A percentile compares a stretch with the other conserved stretches of the same genome.
phyloP scores from a whole-genome alignment of 306 rosid genomes.

The Hylodesmum podocarpum region DNA sequence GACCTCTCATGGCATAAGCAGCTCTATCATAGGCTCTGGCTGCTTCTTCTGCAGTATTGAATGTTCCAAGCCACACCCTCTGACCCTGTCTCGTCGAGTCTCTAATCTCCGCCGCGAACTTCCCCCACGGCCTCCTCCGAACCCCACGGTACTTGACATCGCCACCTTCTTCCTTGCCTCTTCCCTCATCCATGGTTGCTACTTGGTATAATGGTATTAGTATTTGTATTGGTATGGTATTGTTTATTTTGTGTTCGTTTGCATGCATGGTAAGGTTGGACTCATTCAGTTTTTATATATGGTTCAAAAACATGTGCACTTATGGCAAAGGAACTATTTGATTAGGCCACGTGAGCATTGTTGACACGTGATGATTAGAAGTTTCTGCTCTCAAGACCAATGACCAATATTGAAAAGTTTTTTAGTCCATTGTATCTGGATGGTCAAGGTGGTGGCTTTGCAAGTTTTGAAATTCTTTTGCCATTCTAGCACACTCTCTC shows the following conservation, averaged over 20 bases:
- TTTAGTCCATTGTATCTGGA: constrained; percentile 60
- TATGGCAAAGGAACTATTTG: background rate
- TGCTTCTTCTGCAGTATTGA: constrained; percentile 88
- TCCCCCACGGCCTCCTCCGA: constrained; percentile 85
- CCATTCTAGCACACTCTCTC: background rate
- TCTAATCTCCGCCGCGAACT: constrained; percentile 90
- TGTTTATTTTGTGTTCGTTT: background rate
- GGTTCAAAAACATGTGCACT: constrained; percentile 18
- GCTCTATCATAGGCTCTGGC: constrained; percentile 93
- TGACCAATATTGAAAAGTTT: constrained; percentile 21
- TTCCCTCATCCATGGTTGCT: constrained; percentile 30
- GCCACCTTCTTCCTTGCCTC: constrained; percentile 33
- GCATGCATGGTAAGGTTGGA: constrained; percentile 46
- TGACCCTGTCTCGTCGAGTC: constrained; percentile 69
- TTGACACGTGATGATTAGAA: constrained; percentile 44
- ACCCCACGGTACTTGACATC: constrained; percentile 70
- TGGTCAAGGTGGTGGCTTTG: constrained; percentile 75
- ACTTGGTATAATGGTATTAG: background rate
- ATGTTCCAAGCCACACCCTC: constrained; percentile 87
- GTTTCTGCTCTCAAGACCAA: constrained; percentile 23
- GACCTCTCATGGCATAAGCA: constrained; percentile 84
- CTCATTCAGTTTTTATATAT: constrained; percentile 29
- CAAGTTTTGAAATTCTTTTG: constrained; percentile 22
- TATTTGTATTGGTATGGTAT: background rate
- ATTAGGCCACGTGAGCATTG: constrained; percentile 18